Evolutionary conservation across 768 basidiomycete genomes (phyloP).

Genomic region (Tricholoma bakamatsutake): DNA sequence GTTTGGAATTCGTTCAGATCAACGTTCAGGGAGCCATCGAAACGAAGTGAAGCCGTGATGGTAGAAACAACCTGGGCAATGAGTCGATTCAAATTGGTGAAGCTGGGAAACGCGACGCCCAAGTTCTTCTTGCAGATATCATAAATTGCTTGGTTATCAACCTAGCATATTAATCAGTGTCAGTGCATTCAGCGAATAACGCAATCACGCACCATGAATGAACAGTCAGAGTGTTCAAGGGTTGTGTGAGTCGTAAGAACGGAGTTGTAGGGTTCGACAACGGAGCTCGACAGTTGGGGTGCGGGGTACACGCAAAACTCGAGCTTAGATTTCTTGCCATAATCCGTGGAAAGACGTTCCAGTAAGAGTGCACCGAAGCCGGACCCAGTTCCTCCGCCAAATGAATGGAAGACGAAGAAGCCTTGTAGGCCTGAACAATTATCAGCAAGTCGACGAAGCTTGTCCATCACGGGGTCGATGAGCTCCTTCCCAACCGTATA

Average conservation of each 20-base stretch:
- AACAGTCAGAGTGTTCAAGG: constrained; percentile 99
- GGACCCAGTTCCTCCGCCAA: constrained; percentile 99
- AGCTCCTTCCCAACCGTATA: constrained; percentile 99
- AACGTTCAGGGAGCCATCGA: constrained; percentile 96
- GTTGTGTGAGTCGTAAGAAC: constrained; percentile 98
- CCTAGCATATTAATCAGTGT: constrained; percentile 35
- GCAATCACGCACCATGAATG: constrained; percentile 77
- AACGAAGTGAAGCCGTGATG: constrained; percentile 93
- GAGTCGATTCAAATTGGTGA: constrained; percentile 90
- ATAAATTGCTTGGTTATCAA: constrained; percentile 99
- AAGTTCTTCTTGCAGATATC: constrained; percentile 98
- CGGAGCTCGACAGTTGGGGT: constrained; percentile 88
- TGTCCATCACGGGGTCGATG: constrained; percentile 96
- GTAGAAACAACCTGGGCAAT: constrained; percentile 99
- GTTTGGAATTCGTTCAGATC: constrained; percentile 99
- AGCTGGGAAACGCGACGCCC: constrained; percentile 77
- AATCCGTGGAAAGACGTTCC: constrained; percentile 95
- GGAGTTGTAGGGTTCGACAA: constrained; percentile 99
- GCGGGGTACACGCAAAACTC: constrained; percentile 99
- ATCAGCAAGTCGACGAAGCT: constrained; percentile 92
- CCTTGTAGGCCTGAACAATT: constrained; percentile 98
- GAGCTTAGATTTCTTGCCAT: constrained; percentile 98
- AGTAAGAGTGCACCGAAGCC: constrained; percentile 97
- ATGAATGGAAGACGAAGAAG: constrained; percentile 99
- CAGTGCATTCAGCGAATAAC: constrained; percentile 7